Percentiles rank a stretch among this genome's conserved stretches.
Evolutionary conservation across 2,329 filamentous ascomycete genomes (phyloP).

Genomic region (Penicillium frequentans): DNA sequence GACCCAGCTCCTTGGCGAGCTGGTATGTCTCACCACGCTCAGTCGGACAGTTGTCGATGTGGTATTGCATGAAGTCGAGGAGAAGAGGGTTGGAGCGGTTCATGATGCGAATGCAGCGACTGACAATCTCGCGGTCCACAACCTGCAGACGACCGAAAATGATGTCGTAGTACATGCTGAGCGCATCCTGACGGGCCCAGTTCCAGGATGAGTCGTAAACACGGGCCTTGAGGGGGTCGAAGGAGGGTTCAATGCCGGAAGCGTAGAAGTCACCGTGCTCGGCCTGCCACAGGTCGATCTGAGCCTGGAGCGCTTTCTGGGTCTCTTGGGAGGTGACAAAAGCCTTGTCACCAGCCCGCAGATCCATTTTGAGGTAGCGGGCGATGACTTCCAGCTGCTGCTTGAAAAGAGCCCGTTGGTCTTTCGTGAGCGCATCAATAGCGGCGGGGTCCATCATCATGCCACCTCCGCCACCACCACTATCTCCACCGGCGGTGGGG

Average conservation of each 20-base stretch:
- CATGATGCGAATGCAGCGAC: slow-evolving; percentile 98
- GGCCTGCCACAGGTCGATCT: slow-evolving; percentile 90
- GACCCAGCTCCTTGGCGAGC: slow-evolving; percentile 91
- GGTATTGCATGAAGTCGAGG: slow-evolving; percentile 99
- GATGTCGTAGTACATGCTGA: slow-evolving; percentile 99
- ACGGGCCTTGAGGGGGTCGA: slow-evolving; percentile 89
- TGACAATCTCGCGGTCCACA: slow-evolving; percentile 96
- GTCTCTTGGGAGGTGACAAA: slow-evolving; percentile 82
- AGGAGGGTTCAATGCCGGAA: slow-evolving; percentile 87
- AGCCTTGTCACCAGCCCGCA: slow-evolving; percentile 94
- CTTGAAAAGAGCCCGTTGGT: slow-evolving; percentile 94
- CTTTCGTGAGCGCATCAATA: slow-evolving; percentile 94
- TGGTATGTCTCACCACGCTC: slow-evolving; percentile 97
- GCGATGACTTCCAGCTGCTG: slow-evolving; percentile 95
- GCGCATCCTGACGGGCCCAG: slow-evolving; percentile 95
- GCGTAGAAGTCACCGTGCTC: slow-evolving; percentile 98
- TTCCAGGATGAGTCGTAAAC: slow-evolving; percentile 99
- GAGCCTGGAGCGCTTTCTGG: slow-evolving; percentile 82
- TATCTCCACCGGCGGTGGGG: slow-evolving; percentile 68
- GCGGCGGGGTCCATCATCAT: slow-evolving; percentile 99
- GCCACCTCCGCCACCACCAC: slow-evolving; percentile 68
- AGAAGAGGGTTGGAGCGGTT: slow-evolving; percentile 95
- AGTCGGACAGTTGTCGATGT: slow-evolving; percentile 97
- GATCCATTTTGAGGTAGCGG: slow-evolving; percentile 94
- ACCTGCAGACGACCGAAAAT: slow-evolving; percentile 93